Evolutionary conservation across 2,329 filamentous ascomycete species (phyloP), one percentile per base, ranked within the genome.

Genomic region (Talaromyces sp.): DNA sequence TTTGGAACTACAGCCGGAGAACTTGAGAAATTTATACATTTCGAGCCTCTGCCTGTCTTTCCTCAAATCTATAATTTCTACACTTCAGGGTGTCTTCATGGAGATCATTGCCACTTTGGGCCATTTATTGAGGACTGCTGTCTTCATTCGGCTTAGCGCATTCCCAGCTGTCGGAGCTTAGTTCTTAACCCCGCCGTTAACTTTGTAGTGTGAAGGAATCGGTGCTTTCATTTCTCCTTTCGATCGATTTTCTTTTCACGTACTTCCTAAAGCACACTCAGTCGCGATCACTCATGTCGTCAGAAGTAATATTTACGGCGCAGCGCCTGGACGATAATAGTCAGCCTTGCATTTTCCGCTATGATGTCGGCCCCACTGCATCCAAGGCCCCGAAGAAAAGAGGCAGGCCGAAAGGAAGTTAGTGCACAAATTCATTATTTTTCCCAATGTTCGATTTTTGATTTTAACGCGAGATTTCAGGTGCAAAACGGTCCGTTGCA

Each of bases 341-440:
- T 24, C 29, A 36, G 3, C 20, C 40, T n/a, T 43, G 47, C 20
- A 20, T 50, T 8, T 50, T 50, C 30, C 32, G 17, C n/a, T 50
- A 43, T n/a, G 40, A 37, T 14, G 14, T n/a, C 17, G 47, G 47
- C 30, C 47, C 30, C 7, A 44, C 36, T 19, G 30, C 39, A 11
- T 42, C 17, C 19, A 44, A 44, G 22, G 10, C 29, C 4, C 19
- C 47, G 6, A 50, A 33, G 20, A 50, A 44, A 3, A 39, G 40
- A 19, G 47, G 47, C 19, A 33, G 47, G 20, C 47, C 47, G 27
- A 43, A 44, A 49, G 24, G 35, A 24, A 42, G 47, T 49, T 33
- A 2, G 36, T 36, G 7, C 30, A 7, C 30, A 9, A 2, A 32
- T 32, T 32, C 14, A n/a, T 14, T 14, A 32, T 14, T 7, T 14